Conservation (phyloP, 768 basidiomycete genomes). For the Russula emetica region DNA sequence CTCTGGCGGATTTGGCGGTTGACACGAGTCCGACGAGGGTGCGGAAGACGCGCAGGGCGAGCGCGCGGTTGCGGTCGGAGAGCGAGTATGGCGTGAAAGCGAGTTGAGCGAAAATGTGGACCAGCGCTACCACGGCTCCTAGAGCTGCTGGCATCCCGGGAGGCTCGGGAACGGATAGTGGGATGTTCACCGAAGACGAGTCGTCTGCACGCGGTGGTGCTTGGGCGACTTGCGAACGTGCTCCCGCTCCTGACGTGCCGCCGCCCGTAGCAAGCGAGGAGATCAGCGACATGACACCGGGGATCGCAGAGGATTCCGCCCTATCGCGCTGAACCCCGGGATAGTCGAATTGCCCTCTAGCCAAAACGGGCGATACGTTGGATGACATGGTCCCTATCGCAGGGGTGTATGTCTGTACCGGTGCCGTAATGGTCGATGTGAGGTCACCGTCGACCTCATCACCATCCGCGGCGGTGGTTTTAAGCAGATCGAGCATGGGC, state of each 20-base stretch:
- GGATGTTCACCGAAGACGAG: conserved; percentile 35
- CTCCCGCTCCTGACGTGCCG: conserved; percentile 40
- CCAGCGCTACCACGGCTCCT: conserved; percentile 57
- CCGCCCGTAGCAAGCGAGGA: conserved; percentile 47
- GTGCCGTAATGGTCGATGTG: conserved; percentile 1
- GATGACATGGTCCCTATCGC: conserved; percentile 27
- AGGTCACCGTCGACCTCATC: conserved; percentile 24
- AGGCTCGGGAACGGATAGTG: conserved; percentile 20
- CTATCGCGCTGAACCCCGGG: conserved; percentile 38
- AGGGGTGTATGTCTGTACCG: neutral
- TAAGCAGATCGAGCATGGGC: conserved; percentile 24
- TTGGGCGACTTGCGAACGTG: conserved; percentile 57
- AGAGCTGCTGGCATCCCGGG: conserved; percentile 42
- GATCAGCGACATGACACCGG: conserved; percentile 59
- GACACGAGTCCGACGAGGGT: conserved; percentile 47
- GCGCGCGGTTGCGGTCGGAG: conserved; percentile 41
- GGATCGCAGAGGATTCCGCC: conserved; percentile 42
- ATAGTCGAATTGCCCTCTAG: conserved; percentile 57
- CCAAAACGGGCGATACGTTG: conserved; percentile 49
- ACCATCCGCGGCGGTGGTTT: conserved; percentile 13
- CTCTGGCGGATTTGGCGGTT: conserved; percentile 49
- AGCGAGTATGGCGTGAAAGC: conserved; percentile 63
- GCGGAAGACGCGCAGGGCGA: conserved; percentile 53
- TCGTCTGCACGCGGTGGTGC: conserved; percentile 40
- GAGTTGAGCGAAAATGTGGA: conserved; percentile 65